Base-by-base conservation (phyloP, 306 rosid genomes). In the Chamaecrista fasciculata region DNA sequence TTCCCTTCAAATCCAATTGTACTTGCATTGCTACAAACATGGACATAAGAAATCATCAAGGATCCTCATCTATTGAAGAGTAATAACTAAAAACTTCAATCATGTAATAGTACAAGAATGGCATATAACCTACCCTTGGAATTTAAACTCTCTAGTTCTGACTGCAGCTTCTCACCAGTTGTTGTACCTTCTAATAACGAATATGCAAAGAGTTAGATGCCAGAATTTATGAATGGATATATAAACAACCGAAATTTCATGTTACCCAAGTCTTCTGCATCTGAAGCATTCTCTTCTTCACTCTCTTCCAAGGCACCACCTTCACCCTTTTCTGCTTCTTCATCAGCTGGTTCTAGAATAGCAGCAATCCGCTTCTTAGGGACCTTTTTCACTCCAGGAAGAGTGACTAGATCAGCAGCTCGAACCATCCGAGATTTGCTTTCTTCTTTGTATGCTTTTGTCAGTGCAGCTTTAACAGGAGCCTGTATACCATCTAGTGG, bases 331-430 rank as follows among this genome's bases (percentile, higher is more conserved):
- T 82, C 92, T n/a, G 44, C 21, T 62, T 51, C 92, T 69, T 82
- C 89, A 4, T 73, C 90, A 55, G 85, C 59, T 18, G 95, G 96
- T 79, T 94, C 99, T 63, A 94, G 70, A 60, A 87, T 91, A 75
- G 97, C 97, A 44, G 92, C 92, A 79, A 91, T 83, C 48, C 95
- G 85, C 80, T 94, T 94, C 77, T 89, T 94, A 29, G 95, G 91
- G 33, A 75, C 89, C 75, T 85, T 94, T 73, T 85, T 94, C 53
- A 86, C 74, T 72, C 92, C 99, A 66, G 92, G 88, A 78, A 89
- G 79, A 34, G 74, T 76, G 50, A 85, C 71, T 16, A 86, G 79
- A 75, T 88, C 96, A n/a, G 96, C 90, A 57, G 80, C 86, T 74
- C 92, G 78, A 21, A 88, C 95, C 85, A 79, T 87, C 76, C 89